Evolutionary conservation across 2,329 filamentous ascomycete species (phyloP).

Genomic region (Pyricularia sp.): DNA sequence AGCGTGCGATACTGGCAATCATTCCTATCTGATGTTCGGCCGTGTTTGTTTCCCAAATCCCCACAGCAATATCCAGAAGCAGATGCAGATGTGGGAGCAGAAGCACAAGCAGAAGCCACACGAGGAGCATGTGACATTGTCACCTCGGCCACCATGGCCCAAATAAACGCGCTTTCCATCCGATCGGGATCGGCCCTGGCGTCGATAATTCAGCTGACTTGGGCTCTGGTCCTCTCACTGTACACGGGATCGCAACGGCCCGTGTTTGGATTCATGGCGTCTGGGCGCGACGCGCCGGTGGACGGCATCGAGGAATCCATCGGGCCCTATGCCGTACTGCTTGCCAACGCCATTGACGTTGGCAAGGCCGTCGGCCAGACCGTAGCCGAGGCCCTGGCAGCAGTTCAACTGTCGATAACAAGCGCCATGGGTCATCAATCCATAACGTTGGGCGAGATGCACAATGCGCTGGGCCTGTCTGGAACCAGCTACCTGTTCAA

Average conservation of each 20-base stretch:
- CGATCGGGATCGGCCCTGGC: too few relatives aligned
- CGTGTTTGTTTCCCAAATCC: too few relatives aligned
- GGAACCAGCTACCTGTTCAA: slow-evolving; percentile 7
- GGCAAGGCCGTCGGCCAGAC: slow-evolving; percentile 6
- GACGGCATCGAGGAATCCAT: slow-evolving; percentile 16
- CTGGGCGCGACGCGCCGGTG: slow-evolving; percentile 17
- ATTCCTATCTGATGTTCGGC: too few relatives aligned
- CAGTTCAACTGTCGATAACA: background rate
- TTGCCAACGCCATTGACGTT: slow-evolving; percentile 18
- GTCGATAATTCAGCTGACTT: background rate
- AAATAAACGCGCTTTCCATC: too few relatives aligned
- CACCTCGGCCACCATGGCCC: too few relatives aligned
- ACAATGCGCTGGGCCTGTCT: slow-evolving; percentile 4
- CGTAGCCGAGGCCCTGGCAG: background rate
- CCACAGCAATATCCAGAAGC: too few relatives aligned
- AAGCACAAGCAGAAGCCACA: too few relatives aligned
- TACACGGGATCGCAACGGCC: background rate
- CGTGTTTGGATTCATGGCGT: slow-evolving; percentile 18
- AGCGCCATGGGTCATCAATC: background rate
- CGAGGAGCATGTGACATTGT: too few relatives aligned
- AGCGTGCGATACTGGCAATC: too few relatives aligned
- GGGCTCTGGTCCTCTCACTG: slow-evolving; percentile 1
- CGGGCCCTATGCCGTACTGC: slow-evolving; percentile 20
- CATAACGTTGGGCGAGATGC: background rate
- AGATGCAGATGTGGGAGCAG: too few relatives aligned